Base-by-base conservation (phyloP, 192 early-diverging fungal genomes). In the Linderina pennispora region DNA sequence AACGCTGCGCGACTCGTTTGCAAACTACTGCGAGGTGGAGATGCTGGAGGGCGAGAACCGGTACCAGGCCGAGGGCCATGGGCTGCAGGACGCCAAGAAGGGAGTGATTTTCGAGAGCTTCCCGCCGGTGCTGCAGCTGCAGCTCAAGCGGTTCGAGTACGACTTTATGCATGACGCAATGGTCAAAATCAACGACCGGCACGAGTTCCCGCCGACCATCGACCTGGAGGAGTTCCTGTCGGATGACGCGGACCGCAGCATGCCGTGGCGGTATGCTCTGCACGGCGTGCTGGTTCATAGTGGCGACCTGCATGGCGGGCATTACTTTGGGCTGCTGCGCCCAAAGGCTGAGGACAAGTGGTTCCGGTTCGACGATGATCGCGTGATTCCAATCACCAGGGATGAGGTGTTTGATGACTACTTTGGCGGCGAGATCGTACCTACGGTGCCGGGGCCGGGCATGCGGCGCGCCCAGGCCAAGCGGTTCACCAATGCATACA, bases 111-210 rank as follows among this genome's bases (percentile, higher is more conserved):
- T 99, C 53, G 81, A 86, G 56, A 70, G 71, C 18, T 88, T 97
- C 45, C 97, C 97, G 28, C 92, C 90, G 7, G 91, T 99, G 15
- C 64, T 99, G 31, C 92, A 97, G 55, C 64, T 99, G 41, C 97
- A 97, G 57, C 72, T 99, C 53, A 97, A 97, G 68, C 80, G 94
- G 14, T 99, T 97, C 55, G 97, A 99, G 65, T 99, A 96, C 65
- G 94, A 99, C 57, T 84, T 94, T 47, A 78, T 84, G 68, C 72
- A 79, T 23, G 93, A 94, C 55, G 71, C 69, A 4, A 89, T 91
- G 83, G 86, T 97, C 49, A 98, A 97, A 77, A 94, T 92, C 67
- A 97, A 97, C 73, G 94, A 95, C 62, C 83, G 94, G n/a, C 82
- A 93, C 58, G 94, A 96, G 67, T 99, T 94, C 63, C 90, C 92